Evolutionary conservation across 441 rosid genomes (phyloP).

Genomic region (Kokia cookei): DNA sequence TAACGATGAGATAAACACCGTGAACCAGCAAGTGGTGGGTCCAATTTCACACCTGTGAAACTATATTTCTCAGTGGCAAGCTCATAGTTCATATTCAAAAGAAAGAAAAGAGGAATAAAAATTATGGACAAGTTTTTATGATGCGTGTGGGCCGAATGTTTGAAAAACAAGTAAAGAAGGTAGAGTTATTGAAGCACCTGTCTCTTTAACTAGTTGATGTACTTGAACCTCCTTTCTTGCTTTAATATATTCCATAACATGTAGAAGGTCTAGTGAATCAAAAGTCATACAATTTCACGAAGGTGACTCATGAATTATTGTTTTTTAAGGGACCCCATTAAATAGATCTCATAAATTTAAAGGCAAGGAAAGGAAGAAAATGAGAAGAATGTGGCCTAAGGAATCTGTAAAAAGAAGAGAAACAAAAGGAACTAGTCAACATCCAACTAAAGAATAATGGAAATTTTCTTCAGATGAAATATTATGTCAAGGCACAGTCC

Average conservation of each 20-base stretch:
- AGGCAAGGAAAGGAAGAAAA: conserved; percentile 5
- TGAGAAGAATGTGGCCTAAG: conserved; percentile 48
- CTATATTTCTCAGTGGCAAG: conserved; percentile 16
- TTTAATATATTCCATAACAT: conserved; percentile 53
- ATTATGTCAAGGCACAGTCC: conserved; percentile 1
- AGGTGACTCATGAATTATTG: conserved; percentile 59
- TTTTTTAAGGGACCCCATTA: conserved; percentile 52
- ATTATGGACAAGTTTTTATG: conserved; percentile 23
- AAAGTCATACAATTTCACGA: conserved; percentile 50
- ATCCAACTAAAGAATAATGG: conserved; percentile 28
- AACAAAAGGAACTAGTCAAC: conserved; percentile 40
- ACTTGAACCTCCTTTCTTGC: conserved; percentile 42
- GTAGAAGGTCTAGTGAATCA: conserved; percentile 60
- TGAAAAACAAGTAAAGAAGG: conserved; percentile 63
- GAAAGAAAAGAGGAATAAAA: conserved; percentile 73
- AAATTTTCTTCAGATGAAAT: conserved; percentile 9
- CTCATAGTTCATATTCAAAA: conserved; percentile 29
- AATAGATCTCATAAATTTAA: conserved; percentile 36
- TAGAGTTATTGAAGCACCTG: conserved; percentile 42
- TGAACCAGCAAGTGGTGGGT: conserved; percentile 21
- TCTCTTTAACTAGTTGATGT: conserved; percentile 62
- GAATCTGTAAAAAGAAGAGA: conserved; percentile 37
- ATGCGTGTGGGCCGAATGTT: conserved; percentile 60
- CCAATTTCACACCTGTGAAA: conserved; percentile 21
- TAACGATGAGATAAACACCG: conserved; percentile 9